Percentiles rank a stretch among this genome's conserved stretches.
These are phyloP conservation scores for Tolypocladium pustulatum DNA, from an alignment of 2,329 filamentous ascomycete genomes.

Conservation along the genomic window DNA sequence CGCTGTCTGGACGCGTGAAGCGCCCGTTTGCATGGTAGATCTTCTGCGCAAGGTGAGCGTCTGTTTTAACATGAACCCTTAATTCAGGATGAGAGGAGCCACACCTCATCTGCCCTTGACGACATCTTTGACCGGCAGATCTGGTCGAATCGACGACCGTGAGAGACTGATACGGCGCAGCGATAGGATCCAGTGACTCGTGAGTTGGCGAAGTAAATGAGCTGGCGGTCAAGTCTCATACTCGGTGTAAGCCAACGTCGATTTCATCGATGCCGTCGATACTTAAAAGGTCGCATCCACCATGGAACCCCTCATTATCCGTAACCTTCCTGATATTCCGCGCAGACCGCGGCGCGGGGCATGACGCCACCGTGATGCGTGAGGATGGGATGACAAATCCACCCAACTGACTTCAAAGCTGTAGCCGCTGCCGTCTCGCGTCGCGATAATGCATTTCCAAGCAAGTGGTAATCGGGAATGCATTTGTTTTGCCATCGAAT, in stretches of 20 bases:
- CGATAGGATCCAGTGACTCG: no score
- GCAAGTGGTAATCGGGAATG: not conserved
- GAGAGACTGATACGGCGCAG: no score
- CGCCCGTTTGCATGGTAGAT: conserved; percentile 31
- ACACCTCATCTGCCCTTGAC: not conserved
- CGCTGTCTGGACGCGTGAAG: conserved; percentile 40
- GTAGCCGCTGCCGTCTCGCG: not conserved
- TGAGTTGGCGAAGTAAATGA: not conserved
- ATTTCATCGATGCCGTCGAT: not conserved
- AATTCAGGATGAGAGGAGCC: not conserved
- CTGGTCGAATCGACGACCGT: not conserved
- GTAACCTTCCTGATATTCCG: not conserved
- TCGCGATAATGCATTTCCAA: not conserved
- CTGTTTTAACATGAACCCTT: no score
- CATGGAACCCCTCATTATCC: not conserved
- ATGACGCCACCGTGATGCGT: not conserved
- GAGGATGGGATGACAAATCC: not conserved
- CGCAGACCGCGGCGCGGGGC: not conserved
- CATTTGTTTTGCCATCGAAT: no score
- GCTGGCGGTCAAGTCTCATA: not conserved
- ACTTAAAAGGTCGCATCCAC: not conserved
- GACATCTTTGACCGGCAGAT: not conserved
- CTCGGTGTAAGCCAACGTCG: not conserved
- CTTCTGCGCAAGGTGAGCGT: not conserved
- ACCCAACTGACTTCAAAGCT: not conserved